These are phyloP conservation scores for Orobanche coerulescens DNA, from an alignment of 257 asterid species.

Conservation along the genomic window DNA sequence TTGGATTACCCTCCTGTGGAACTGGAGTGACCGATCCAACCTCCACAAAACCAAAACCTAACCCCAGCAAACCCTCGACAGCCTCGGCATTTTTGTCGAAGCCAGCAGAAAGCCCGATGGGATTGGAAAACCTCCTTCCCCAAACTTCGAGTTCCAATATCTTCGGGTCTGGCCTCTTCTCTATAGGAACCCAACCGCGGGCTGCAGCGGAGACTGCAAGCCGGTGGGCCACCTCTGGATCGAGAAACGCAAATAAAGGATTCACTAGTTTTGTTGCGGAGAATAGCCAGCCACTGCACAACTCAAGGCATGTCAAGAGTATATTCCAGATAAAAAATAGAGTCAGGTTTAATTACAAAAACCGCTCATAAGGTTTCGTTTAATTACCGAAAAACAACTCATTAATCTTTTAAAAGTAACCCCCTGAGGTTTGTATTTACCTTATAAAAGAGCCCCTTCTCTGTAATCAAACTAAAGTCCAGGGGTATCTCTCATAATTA, in stretches of 20 bases:
- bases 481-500: too few species aligned
- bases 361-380: too few species aligned
- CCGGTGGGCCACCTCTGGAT: conserved; percentile 90
- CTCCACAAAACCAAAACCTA: conserved; percentile 97
- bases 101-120: conserved; percentile 95
- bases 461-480: too few species aligned
- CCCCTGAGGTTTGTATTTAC: too few species aligned
- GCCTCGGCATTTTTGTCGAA: conserved; percentile 98
- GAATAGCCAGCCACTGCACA: conserved; percentile 96
- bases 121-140: conserved; percentile 98
- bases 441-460: too few species aligned
- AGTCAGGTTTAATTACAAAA: too few species aligned
- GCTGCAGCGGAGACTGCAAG: conserved; percentile 96
- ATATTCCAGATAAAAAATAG: neutral
- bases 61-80: conserved; percentile 87
- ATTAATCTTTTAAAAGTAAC: too few species aligned
- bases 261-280: conserved; percentile 87
- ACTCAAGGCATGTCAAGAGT: conserved; percentile 16
- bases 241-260: conserved; percentile 90
- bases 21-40: conserved; percentile 98
- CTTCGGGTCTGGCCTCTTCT: conserved; percentile 81
- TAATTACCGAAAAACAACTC: too few species aligned
- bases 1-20: conserved; percentile 97
- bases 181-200: conserved; percentile 97
- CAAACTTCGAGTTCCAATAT: conserved; percentile 67